Conservation (phyloP, 495 filamentous ascomycete genomes). For the Penicillium tannophilum region DNA sequence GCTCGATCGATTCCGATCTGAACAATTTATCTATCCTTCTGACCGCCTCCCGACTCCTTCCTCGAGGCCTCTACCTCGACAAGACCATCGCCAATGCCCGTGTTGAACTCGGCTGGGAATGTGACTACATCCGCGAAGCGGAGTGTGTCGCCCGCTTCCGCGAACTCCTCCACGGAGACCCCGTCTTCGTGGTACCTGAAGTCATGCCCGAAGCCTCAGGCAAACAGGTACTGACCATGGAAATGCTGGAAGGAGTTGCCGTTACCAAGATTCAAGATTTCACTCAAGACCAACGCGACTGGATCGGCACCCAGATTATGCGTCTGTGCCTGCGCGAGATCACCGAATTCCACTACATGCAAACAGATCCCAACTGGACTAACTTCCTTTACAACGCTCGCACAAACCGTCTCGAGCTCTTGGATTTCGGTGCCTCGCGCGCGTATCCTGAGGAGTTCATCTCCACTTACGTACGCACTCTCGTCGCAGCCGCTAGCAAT, state of each 20-base stretch:
- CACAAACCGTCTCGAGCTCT: conserved; percentile 77
- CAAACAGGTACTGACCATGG: conserved; percentile 88
- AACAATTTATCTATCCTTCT: conserved; percentile 90
- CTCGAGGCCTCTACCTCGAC: conserved; percentile 89
- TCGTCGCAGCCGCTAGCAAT: conserved; percentile 72
- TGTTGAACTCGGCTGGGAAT: conserved; percentile 92
- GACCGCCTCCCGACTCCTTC: conserved; percentile 83
- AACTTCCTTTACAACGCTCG: conserved; percentile 90
- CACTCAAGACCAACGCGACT: conserved; percentile 81
- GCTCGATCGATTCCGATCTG: conserved; percentile 92
- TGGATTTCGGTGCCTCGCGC: conserved; percentile 92
- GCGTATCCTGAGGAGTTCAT: conserved; percentile 84
- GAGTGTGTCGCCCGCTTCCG: conserved; percentile 74
- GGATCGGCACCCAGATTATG: conserved; percentile 87
- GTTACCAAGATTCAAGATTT: conserved; percentile 81
- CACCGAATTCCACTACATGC: conserved; percentile 93
- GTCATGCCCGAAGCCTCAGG: conserved; percentile 80
- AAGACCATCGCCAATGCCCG: conserved; percentile 98
- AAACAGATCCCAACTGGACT: conserved; percentile 99
- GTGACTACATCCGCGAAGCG: conserved; percentile 90
- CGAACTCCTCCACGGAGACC: conserved; percentile 69
- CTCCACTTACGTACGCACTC: conserved; percentile 70
- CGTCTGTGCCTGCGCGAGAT: conserved; percentile 93
- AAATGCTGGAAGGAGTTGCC: conserved; percentile 82
- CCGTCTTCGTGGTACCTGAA: conserved; percentile 76